Conservation (phyloP, 2,329 filamentous ascomycete species). For the Pseudogymnoascus sp. region DNA sequence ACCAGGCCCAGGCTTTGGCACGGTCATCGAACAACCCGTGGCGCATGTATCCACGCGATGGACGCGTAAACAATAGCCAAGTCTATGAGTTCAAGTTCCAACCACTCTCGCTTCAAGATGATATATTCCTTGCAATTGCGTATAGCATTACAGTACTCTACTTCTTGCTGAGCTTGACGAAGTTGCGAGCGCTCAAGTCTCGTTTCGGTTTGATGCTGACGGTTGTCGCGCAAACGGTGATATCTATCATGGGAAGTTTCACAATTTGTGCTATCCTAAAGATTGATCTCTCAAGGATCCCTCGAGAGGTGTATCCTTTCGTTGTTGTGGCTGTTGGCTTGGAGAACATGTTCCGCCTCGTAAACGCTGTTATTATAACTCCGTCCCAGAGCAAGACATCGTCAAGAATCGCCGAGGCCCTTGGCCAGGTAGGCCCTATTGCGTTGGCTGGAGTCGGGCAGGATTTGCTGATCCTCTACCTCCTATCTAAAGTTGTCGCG, state of each 20-base stretch:
- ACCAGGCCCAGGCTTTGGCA: constrained; percentile 47
- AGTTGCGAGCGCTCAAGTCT: constrained; percentile 67
- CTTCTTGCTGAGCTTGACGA: constrained; percentile 58
- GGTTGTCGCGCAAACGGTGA: constrained; percentile 59
- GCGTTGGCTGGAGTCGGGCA: constrained; percentile 60
- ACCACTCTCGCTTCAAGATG: constrained; percentile 61
- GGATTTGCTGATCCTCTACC: constrained; percentile 58
- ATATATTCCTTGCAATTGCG: constrained; percentile 53
- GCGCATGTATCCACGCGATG: constrained; percentile 56
- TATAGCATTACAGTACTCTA: constrained; percentile 59
- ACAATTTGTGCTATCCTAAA: constrained; percentile 69
- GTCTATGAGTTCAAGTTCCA: constrained; percentile 74
- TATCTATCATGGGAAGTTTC: constrained; percentile 71
- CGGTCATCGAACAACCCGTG: constrained; percentile 39
- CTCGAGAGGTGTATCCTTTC: constrained; percentile 65
- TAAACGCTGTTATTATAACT: constrained; percentile 68
- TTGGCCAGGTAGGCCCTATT: constrained; percentile 64
- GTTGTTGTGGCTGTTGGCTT: constrained; percentile 70
- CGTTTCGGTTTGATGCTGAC: constrained; percentile 64
- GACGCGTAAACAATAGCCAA: constrained; percentile 45
- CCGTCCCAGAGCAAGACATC: constrained; percentile 61
- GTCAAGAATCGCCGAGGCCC: constrained; percentile 61
- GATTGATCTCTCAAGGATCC: constrained; percentile 67
- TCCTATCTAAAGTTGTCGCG: constrained; percentile 59
- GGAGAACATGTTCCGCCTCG: constrained; percentile 70